Evolutionary conservation across 2,329 filamentous ascomycete species (phyloP).

Genomic region (Pseudogymnoascus sp.): DNA sequence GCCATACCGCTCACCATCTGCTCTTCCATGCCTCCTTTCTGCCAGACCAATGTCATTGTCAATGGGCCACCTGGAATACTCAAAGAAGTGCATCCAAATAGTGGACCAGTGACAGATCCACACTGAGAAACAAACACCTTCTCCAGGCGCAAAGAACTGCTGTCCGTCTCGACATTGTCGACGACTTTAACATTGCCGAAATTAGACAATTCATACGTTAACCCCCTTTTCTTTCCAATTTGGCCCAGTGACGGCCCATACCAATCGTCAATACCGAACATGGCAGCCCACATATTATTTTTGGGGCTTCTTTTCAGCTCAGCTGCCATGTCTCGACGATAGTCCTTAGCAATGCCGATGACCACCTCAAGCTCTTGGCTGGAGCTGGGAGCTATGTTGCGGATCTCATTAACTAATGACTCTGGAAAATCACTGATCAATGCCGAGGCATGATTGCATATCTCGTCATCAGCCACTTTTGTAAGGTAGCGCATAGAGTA

Average conservation of each 20-base stretch:
- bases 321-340: slow-evolving; percentile 8
- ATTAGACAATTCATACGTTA: slow-evolving; percentile 21
- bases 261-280: neutral
- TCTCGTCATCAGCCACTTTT: slow-evolving; percentile 11
- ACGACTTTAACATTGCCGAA: slow-evolving; percentile 15
- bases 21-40: slow-evolving; percentile 16
- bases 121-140: neutral
- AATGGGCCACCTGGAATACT: slow-evolving; percentile 15
- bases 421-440: slow-evolving; percentile 7
- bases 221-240: slow-evolving; percentile 3
- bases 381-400: neutral
- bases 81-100: slow-evolving; percentile 15
- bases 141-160: neutral
- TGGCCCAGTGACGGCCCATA: neutral
- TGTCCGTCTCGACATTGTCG: neutral
- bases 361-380: neutral
- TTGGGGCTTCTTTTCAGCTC: slow-evolving; percentile 11
- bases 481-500: slow-evolving; percentile 19
- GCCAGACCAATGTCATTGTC: slow-evolving; percentile 18
- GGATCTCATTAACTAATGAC: neutral
- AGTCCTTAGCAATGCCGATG: slow-evolving; percentile 10
- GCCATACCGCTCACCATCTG: slow-evolving; percentile 8
- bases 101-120: slow-evolving; percentile 15
- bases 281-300: neutral
- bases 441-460: slow-evolving; percentile 19